A percentile compares a stretch with the other conserved stretches of the same genome.
These are phyloP conservation scores for Pythium aphanidermatum DNA, from an alignment of 352 stramenopile species.

Conservation along the genomic window DNA sequence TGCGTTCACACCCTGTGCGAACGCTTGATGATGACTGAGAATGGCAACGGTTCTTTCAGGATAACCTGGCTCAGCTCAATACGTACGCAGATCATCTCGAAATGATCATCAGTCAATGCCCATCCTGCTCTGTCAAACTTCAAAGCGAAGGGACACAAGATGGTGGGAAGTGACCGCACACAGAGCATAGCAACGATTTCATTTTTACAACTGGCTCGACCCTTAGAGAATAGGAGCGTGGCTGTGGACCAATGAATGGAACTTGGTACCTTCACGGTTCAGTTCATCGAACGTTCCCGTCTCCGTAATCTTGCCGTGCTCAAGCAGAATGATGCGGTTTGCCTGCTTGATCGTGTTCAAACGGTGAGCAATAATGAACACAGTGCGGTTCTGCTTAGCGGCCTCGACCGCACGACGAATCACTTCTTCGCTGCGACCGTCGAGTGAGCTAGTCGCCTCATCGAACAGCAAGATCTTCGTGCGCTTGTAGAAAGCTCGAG, in stretches of 20 bases:
- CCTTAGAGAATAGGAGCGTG: constrained; percentile 50
- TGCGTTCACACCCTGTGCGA: no score
- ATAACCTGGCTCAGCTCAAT: constrained; percentile 76
- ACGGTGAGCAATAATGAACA: constrained; percentile 83
- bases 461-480: constrained; percentile 81
- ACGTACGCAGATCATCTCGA: constrained; percentile 74
- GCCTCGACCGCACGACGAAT: constrained; percentile 63
- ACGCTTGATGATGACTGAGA: not conserved
- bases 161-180: not conserved
- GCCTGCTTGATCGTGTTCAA: constrained; percentile 83
- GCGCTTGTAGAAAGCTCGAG: constrained; percentile 74
- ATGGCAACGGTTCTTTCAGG: constrained; percentile 32
- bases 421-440: constrained; percentile 74
- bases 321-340: constrained; percentile 77
- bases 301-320: constrained; percentile 75
- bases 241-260: constrained; percentile 66
- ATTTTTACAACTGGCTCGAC: constrained; percentile 25
- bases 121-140: constrained; percentile 62
- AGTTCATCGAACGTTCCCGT: constrained; percentile 70
- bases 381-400: constrained; percentile 57
- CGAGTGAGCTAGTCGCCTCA: constrained; percentile 80
- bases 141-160: constrained; percentile 63
- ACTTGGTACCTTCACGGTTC: constrained; percentile 72
- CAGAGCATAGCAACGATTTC: no score
- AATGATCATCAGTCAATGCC: constrained; percentile 63